Base-by-base conservation (phyloP, 2,329 filamentous ascomycete species). In the Mycosphaerelloides madeirae region DNA sequence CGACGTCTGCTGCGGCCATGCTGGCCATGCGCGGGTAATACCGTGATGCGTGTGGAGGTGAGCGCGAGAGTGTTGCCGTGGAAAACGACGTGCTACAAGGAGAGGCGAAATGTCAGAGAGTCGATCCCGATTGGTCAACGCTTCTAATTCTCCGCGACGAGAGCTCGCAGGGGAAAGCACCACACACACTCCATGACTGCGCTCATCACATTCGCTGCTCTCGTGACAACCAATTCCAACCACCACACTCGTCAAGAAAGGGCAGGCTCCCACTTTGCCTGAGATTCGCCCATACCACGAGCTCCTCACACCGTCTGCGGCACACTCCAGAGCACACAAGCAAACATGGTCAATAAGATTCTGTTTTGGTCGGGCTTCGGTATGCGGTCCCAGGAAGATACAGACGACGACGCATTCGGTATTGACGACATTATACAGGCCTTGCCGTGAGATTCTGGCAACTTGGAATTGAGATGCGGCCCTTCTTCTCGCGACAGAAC, bases 381-480 rank as follows among this genome's bases (percentile, higher is more conserved):
- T 96, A 81, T 44, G 57, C 43, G 31, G 6, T 19, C 33, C 6
- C 19, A 15, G 16, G 14, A 18, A 14, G 31, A n/a, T 32, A 16
- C 37, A 35, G 12, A 28, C 28, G 8, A 11, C 20, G 14, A n/a
- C 11, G 22, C 6, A 39, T 12, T 14, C 29, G 20, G 35, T 48
- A 43, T 47, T 50, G 37, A 53, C 31, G 22, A 37, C 49, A 33
- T 29, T 36, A 40, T 48, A 47, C 60, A 98, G 93, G 93, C 76
- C 73, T 96, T 62, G 89, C 86, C 65, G 85, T 90, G 65, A 87
- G 91, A 61, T 80, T 93, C 70, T 96, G 90, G 87, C 93, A 97
- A 72, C 84, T 98, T 67, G 93, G 91, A 64, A 93, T 98, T 68
- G 89, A 98, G 75, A 95, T 95, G 89, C 88, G 90, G 52, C 93